phyloP scores from a whole-genome alignment of 108 stramenopile species.

The Bacterosira constricta region DNA sequence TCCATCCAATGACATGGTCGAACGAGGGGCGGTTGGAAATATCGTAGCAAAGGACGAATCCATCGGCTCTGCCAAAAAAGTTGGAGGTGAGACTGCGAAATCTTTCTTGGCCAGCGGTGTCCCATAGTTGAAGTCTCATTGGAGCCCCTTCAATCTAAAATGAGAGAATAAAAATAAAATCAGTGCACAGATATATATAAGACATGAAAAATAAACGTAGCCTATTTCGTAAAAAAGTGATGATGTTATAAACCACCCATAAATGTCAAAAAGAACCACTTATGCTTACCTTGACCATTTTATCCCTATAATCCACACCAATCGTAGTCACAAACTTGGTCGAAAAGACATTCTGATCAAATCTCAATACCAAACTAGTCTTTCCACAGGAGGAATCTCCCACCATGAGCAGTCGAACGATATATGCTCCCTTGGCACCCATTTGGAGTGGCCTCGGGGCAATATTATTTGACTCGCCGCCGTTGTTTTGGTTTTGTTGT shows the following conservation, averaged over 20 bases:
- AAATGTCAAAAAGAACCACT: background rate
- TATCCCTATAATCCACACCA: conserved; percentile 95
- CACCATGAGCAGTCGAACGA: conserved; percentile 89
- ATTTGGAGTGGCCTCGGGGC: conserved; percentile 86
- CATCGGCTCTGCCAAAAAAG: conserved; percentile 94
- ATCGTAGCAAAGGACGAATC: conserved; percentile 92
- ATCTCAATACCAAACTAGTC: conserved; percentile 86
- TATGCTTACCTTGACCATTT: conserved; percentile 84
- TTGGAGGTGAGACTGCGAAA: conserved; percentile 93
- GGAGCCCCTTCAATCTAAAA: conserved; percentile 85
- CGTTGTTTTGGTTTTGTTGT: conserved; percentile 2
- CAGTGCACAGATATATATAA: too few species aligned
- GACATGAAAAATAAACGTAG: too few species aligned
- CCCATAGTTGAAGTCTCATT: conserved; percentile 92
- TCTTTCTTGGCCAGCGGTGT: conserved; percentile 95
- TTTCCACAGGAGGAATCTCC: conserved; percentile 90
- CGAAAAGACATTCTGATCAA: conserved; percentile 92
- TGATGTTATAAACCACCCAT: background rate
- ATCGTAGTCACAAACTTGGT: conserved; percentile 94
- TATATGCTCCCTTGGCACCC: conserved; percentile 91
- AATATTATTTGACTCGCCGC: background rate
- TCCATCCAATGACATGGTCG: conserved; percentile 93
- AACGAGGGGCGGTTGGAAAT: conserved; percentile 89
- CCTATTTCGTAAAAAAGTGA: conserved; percentile 9
- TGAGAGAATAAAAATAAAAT: too few species aligned